Percentiles rank a stretch among this genome's conserved stretches.
phyloP scores from a whole-genome alignment of 2,329 filamentous ascomycete species.

The Curvularia verruculosa region DNA sequence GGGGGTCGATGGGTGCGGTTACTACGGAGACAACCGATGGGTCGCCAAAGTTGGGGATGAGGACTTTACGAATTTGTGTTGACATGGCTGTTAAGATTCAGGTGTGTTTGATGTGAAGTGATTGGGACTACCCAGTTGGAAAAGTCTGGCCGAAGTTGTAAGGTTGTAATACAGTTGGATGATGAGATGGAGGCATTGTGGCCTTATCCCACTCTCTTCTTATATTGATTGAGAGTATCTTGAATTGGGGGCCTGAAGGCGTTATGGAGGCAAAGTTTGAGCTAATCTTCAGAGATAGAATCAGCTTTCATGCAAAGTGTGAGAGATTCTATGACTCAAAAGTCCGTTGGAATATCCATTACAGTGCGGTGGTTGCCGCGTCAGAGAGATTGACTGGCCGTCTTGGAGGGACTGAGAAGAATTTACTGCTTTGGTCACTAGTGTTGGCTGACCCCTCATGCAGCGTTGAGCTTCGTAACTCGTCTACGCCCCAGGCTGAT shows the following conservation, averaged over 20 bases:
- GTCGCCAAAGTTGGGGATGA: not conserved
- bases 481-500: not conserved
- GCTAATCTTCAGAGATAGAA: not conserved
- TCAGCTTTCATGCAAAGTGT: not conserved
- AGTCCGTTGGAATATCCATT: not conserved
- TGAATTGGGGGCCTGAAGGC: not conserved
- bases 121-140: not conserved
- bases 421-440: conserved; percentile 1
- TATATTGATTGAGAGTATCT: not conserved
- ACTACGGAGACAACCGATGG: conserved; percentile 29
- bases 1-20: conserved; percentile 46
- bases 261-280: not conserved
- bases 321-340: not conserved
- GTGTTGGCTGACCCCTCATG: not conserved
- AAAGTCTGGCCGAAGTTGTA: not conserved
- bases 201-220: not conserved
- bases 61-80: not conserved
- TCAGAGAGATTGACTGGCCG: not conserved
- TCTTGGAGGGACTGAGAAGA: not conserved
- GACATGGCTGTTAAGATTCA: not conserved
- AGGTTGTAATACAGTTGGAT: not conserved
- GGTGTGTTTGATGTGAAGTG: not conserved
- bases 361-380: no score
- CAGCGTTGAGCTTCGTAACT: not conserved
- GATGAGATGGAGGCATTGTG: not conserved